phyloP scores from a whole-genome alignment of 139 green algal genomes.

The Coelastrella sp. region DNA sequence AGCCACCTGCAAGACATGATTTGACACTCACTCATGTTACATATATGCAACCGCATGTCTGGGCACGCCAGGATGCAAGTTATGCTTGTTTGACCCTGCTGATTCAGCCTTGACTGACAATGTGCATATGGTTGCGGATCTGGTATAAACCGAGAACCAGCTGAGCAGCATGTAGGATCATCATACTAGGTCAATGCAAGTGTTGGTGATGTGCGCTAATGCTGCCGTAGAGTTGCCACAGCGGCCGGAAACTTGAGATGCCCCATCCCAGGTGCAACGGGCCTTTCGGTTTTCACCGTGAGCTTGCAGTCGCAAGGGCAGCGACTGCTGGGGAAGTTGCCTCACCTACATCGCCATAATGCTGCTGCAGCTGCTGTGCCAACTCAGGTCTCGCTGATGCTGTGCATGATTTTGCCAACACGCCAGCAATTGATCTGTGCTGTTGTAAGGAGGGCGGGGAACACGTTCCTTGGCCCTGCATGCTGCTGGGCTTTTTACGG shows the following conservation, averaged over 20 bases:
- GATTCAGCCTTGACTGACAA: neutral
- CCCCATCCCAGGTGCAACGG: too few species aligned
- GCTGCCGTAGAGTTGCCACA: too few species aligned
- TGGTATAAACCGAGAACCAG: neutral
- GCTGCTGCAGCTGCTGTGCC: slow-evolving; percentile 23
- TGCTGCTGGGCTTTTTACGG: neutral
- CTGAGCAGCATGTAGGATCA: too few species aligned
- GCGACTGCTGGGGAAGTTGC: too few species aligned
- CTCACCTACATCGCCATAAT: slow-evolving; percentile 24
- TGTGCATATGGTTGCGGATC: neutral
- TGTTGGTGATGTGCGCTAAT: too few species aligned
- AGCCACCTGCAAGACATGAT: neutral
- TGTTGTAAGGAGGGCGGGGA: neutral
- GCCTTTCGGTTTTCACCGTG: too few species aligned
- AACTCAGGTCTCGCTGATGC: slow-evolving; percentile 3
- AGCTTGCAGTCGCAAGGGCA: neutral
- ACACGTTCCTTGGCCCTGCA: neutral
- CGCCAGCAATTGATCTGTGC: neutral
- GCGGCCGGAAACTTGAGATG: too few species aligned
- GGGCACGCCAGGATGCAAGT: neutral
- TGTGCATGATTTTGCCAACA: neutral
- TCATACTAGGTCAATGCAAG: too few species aligned
- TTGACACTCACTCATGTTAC: neutral
- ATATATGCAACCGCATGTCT: neutral
- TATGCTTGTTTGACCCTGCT: neutral